Conservation (phyloP, 331 rosid species). For the Ulmus americana region DNA sequence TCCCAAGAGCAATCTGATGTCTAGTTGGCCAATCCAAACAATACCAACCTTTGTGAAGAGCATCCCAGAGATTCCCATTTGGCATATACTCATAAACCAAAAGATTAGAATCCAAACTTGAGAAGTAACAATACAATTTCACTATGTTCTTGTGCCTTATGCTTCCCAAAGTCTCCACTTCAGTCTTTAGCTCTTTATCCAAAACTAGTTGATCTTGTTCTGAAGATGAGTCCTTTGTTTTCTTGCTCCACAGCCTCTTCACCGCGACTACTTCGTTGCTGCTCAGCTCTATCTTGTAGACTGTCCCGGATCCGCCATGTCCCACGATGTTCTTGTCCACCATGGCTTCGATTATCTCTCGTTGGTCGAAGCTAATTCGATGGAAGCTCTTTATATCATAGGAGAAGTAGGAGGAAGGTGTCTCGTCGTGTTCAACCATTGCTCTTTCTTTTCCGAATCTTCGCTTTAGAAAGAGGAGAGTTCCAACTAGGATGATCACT, state of each 20-base stretch:
- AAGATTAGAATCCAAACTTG: slow-evolving; percentile 60
- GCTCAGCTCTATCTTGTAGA: slow-evolving; percentile 62
- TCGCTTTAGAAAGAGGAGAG: slow-evolving; percentile 53
- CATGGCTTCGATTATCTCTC: slow-evolving; percentile 62
- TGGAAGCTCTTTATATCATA: slow-evolving; percentile 82
- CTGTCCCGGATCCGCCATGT: slow-evolving; percentile 85
- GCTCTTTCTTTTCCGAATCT: slow-evolving; percentile 45
- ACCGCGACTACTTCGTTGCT: slow-evolving; percentile 74
- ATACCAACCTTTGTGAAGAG: slow-evolving; percentile 62
- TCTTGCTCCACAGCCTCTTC: slow-evolving; percentile 56
- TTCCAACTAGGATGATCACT: slow-evolving; percentile 55
- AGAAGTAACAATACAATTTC: slow-evolving; percentile 68
- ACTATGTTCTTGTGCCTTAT: slow-evolving; percentile 91
- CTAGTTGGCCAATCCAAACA: slow-evolving; percentile 88
- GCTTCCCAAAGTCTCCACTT: slow-evolving; percentile 82
- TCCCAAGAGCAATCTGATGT: slow-evolving; percentile 70
- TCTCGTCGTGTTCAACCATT: slow-evolving; percentile 57
- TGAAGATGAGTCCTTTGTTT: slow-evolving; percentile 37
- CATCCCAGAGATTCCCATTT: slow-evolving; percentile 91
- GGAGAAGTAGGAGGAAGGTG: slow-evolving; percentile 50
- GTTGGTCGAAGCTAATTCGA: slow-evolving; percentile 57
- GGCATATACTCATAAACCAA: slow-evolving; percentile 90
- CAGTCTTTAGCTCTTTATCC: slow-evolving; percentile 66
- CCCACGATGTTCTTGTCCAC: slow-evolving; percentile 86
- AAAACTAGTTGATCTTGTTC: slow-evolving; percentile 40